Base-by-base conservation (phyloP, 2,329 filamentous ascomycete species). In the Fusarium nanum region DNA sequence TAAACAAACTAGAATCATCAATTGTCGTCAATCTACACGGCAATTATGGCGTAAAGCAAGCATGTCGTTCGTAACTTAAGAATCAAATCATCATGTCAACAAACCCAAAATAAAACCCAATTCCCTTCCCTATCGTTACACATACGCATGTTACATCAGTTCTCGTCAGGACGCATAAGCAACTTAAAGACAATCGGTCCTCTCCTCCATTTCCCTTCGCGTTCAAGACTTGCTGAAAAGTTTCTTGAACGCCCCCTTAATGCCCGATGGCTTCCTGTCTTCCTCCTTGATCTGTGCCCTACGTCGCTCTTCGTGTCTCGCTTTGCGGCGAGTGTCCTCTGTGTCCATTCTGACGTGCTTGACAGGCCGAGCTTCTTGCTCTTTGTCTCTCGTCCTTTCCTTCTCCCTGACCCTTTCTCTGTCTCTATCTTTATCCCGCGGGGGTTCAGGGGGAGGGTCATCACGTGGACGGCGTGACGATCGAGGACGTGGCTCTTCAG, bases 281-380 rank as follows among this genome's bases (percentile, higher is more conserved):
- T 76, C 67, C 61, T 79, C 76, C 62, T 71, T 79, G 50, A 76
- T 72, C 46, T 73, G 75, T 40, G 73, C 78, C 64, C 69, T 79
- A 70, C 76, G 75, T 60, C 78, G 70, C 68, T 78, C 74, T 47
- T 76, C 65, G 23, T 76, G 75, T 50, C 79, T 77, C 42, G 77
- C 81, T 67, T 76, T 79, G 45, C 75, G 76, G 23, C 76, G 79
- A 18, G 70, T 75, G 65, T 80, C 75, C 63, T 81, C 79, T 3
- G 78, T 65, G 22, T 78, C 78, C n/a, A 77, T 76, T 56, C 71
- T 76, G 25, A 72, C 49, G 18, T 73, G 65, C 27, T 69, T 74
- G 9, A 73, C 63, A 45, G 69, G 67, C 25, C 62, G 64, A 13
- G 70, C 23, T 25, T 66, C 47, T 37, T 59, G 55, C 48, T 18